A percentile compares a stretch with the other conserved stretches of the same genome.
phyloP scores from a whole-genome alignment of 177 flowering plant genomes.

The Vitis hybrid region DNA sequence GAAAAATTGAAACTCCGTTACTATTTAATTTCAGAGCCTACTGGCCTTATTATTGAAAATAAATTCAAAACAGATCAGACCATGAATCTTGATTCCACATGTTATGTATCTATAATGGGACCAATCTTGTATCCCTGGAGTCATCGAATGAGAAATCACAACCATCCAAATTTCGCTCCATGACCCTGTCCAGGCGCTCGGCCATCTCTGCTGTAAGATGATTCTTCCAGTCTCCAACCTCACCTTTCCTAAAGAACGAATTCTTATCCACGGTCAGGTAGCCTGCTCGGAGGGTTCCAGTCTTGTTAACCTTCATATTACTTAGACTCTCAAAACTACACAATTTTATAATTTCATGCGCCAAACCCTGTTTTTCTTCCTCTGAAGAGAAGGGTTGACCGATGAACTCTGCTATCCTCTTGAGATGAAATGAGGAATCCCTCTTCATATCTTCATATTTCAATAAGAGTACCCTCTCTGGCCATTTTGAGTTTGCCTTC shows the following conservation, averaged over 20 bases:
- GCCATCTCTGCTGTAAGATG: slow-evolving; percentile 11
- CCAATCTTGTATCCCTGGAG: too few relatives aligned
- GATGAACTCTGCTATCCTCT: neutral
- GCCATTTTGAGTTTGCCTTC: too few relatives aligned
- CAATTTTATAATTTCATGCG: slow-evolving; percentile 6
- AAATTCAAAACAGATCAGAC: too few relatives aligned
- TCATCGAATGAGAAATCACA: slow-evolving; percentile 14
- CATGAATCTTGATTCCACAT: too few relatives aligned
- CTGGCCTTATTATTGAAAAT: too few relatives aligned
- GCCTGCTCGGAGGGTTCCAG: neutral
- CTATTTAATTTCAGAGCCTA: too few relatives aligned
- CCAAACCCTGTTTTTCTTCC: neutral
- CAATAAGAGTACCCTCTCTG: neutral
- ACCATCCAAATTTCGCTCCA: slow-evolving; percentile 11
- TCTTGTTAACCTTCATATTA: slow-evolving; percentile 13
- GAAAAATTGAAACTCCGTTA: too few relatives aligned
- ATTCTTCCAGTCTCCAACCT: slow-evolving; percentile 20
- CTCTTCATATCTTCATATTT: slow-evolving; percentile 7
- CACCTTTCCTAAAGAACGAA: slow-evolving; percentile 17
- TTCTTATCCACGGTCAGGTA: neutral
- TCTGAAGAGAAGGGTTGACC: neutral
- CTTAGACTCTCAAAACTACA: slow-evolving; percentile 21
- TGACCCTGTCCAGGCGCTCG: slow-evolving; percentile 12
- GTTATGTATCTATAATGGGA: too few relatives aligned
- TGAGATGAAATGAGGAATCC: neutral